Percentiles rank a stretch among this genome's conserved stretches.
Conservation (phyloP, 768 basidiomycete genomes). For the Tylopilus cervinicoccineus region DNA sequence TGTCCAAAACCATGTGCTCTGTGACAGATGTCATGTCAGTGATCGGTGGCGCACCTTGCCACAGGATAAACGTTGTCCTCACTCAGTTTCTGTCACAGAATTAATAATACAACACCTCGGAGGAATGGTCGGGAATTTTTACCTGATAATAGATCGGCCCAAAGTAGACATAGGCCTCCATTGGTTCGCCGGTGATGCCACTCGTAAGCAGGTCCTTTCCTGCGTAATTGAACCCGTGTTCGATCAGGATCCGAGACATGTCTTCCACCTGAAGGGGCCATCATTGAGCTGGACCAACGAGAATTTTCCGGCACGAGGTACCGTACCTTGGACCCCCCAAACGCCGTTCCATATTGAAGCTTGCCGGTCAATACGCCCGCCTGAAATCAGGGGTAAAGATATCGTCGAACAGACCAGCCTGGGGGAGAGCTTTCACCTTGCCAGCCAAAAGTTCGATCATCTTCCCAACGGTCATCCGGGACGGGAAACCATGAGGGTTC, state of each 20-base stretch:
- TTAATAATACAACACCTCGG: too few species aligned
- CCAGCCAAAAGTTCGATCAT: constrained; percentile 98
- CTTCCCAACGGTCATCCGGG: constrained; percentile 99
- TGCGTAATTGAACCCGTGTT: constrained; percentile 93
- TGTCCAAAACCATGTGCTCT: constrained; percentile 99
- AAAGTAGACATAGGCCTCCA: constrained; percentile 98
- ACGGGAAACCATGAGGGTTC: constrained; percentile 99
- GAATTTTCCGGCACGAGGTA: background rate
- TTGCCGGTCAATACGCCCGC: constrained; percentile 89
- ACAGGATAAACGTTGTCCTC: constrained; percentile 29
- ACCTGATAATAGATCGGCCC: constrained; percentile 99
- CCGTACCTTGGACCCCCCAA: constrained; percentile 90
- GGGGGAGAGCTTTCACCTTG: constrained; percentile 50
- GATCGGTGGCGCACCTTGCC: background rate
- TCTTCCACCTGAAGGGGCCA: constrained; percentile 71
- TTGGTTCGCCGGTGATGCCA: constrained; percentile 94
- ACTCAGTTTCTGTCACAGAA: constrained; percentile 99
- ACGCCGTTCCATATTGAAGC: constrained; percentile 92
- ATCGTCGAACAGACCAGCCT: background rate
- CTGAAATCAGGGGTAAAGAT: constrained; percentile 34
- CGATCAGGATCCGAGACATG: constrained; percentile 94
- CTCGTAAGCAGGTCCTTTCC: constrained; percentile 99
- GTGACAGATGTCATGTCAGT: constrained; percentile 15
- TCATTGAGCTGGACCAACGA: constrained; percentile 7
- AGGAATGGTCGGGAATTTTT: constrained; percentile 23